Percentiles rank a stretch among this genome's conserved stretches.
Conservation (phyloP, 371 early-diverging fungal species). For the Actinomortierella ambigua region DNA sequence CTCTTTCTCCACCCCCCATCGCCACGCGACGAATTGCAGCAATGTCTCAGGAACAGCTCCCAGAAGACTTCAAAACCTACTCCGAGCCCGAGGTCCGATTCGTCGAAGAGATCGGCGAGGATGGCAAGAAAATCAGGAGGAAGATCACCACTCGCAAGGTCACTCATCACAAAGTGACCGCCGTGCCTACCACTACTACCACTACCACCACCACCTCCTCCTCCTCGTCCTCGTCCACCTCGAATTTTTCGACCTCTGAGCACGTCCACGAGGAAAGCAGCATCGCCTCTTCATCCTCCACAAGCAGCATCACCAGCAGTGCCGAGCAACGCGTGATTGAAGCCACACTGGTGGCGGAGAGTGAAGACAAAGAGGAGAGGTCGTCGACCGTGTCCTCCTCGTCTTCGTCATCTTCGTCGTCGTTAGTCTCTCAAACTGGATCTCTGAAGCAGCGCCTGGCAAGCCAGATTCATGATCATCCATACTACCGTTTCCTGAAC, state of each 20-base stretch:
- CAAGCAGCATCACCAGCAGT: slow-evolving; percentile 2
- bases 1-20: too few relatives aligned
- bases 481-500: slow-evolving; percentile 31
- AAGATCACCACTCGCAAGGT: slow-evolving; percentile 33
- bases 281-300: not conserved
- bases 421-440: slow-evolving; percentile 9
- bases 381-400: slow-evolving; percentile 1
- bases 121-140: slow-evolving; percentile 27
- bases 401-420: not conserved
- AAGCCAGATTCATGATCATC: slow-evolving; percentile 16
- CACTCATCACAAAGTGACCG: slow-evolving; percentile 4
- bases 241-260: too few relatives aligned
- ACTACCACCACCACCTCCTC: slow-evolving; percentile 8
- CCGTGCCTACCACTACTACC: slow-evolving; percentile 16
- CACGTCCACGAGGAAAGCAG: not conserved
- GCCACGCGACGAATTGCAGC: too few relatives aligned
- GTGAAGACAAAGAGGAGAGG: not conserved
- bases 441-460: slow-evolving; percentile 14
- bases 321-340: not conserved
- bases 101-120: slow-evolving; percentile 26
- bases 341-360: not conserved
- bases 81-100: slow-evolving; percentile 24
- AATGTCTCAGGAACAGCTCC: too few relatives aligned
- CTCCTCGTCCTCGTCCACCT: slow-evolving; percentile 2
- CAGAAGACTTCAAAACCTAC: too few relatives aligned